Evolutionary conservation across 2,329 filamentous ascomycete genomes (phyloP).

Genomic region (Monilinia laxa): DNA sequence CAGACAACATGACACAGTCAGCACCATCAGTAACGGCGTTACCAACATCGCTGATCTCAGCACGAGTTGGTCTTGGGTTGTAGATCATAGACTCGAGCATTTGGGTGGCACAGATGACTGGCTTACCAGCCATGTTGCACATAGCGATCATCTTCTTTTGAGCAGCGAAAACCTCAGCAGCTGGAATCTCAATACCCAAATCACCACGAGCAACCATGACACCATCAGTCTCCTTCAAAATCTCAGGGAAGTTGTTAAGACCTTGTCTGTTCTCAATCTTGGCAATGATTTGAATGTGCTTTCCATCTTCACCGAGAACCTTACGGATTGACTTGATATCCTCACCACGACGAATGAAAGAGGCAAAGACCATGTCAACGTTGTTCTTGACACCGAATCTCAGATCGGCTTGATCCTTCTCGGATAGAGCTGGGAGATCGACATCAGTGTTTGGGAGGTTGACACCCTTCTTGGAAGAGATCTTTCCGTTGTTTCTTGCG

Average conservation of each 20-base stretch:
- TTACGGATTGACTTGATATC: slow-evolving; percentile 92
- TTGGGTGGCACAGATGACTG: slow-evolving; percentile 97
- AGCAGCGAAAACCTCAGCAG: slow-evolving; percentile 96
- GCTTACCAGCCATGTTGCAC: slow-evolving; percentile 99
- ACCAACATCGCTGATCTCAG: slow-evolving; percentile 97
- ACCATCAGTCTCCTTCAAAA: slow-evolving; percentile 92
- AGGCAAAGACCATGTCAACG: slow-evolving; percentile 98
- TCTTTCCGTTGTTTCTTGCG: slow-evolving; percentile 96
- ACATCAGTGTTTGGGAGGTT: slow-evolving; percentile 99
- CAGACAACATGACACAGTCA: slow-evolving; percentile 99
- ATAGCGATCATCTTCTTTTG: slow-evolving; percentile 99
- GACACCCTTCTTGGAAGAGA: slow-evolving; percentile 98
- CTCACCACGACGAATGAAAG: slow-evolving; percentile 91
- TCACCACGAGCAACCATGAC: slow-evolving; percentile 99
- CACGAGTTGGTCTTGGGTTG: slow-evolving; percentile 96
- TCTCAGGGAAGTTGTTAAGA: slow-evolving; percentile 99
- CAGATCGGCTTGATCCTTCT: slow-evolving; percentile 96
- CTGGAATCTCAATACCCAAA: slow-evolving; percentile 96
- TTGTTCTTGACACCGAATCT: slow-evolving; percentile 96
- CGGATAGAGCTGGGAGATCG: slow-evolving; percentile 92
- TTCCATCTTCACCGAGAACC: slow-evolving; percentile 86
- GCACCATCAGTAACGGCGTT: slow-evolving; percentile 97
- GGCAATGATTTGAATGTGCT: slow-evolving; percentile 98
- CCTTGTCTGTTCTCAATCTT: slow-evolving; percentile 99
- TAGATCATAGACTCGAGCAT: slow-evolving; percentile 99